Evolutionary conservation across 208 protist species (phyloP).

Genomic region (Acanthamoeba triangularis): DNA sequence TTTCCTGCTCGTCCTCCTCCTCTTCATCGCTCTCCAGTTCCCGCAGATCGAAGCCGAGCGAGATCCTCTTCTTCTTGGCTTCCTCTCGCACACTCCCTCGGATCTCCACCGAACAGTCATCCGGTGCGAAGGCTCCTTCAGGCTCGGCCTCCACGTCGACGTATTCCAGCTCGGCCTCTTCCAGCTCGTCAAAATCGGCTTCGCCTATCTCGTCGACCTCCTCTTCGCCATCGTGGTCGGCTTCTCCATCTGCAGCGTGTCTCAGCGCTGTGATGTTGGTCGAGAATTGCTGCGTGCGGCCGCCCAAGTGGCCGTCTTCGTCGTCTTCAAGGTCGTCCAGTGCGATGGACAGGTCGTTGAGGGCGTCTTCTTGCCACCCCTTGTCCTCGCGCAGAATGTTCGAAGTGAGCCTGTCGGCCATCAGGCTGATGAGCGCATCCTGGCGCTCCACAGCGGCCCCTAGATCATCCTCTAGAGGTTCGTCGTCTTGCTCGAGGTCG

Average conservation of each 20-base stretch:
- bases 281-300: background rate
- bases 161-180: background rate
- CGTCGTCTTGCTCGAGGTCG: background rate
- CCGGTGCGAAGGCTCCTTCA: too few relatives aligned
- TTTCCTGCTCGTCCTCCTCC: background rate
- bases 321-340: slow-evolving; percentile 4
- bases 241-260: background rate
- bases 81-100: slow-evolving; percentile 23
- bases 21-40: slow-evolving; percentile 40
- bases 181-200: slow-evolving; percentile 19
- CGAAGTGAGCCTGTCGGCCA: slow-evolving; percentile 46
- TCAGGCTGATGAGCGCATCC: background rate
- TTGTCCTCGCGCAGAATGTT: slow-evolving; percentile 33
- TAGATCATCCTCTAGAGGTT: background rate
- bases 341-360: slow-evolving; percentile 43
- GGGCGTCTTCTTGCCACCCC: slow-evolving; percentile 37
- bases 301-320: background rate
- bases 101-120: background rate
- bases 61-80: background rate
- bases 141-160: background rate
- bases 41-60: slow-evolving; percentile 3
- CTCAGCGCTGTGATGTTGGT: background rate
- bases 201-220: background rate
- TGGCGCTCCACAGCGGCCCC: background rate
- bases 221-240: background rate